Conservation (phyloP, 768 basidiomycete species). For the Kwoniella bestiolae region DNA sequence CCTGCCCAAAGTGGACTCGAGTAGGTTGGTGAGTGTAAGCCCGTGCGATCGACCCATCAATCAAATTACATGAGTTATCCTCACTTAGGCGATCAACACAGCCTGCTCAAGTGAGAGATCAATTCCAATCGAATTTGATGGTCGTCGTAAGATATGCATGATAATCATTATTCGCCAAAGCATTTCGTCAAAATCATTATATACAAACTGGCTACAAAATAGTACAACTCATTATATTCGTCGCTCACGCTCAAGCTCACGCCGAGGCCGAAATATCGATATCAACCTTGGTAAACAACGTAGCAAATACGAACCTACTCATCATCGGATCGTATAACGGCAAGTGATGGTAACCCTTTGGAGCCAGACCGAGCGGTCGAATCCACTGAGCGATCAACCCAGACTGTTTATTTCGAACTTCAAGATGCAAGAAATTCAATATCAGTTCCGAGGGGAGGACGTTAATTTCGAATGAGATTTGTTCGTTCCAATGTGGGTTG, state of each 20-base stretch:
- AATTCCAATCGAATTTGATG: background rate
- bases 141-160: background rate
- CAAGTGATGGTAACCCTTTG: constrained; percentile 77
- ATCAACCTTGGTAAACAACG: constrained; percentile 77
- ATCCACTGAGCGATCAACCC: constrained; percentile 68
- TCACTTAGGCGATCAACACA: too few species aligned
- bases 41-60: too few species aligned
- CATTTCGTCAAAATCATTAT: background rate
- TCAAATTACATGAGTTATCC: too few species aligned
- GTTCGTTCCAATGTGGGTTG: constrained; percentile 84
- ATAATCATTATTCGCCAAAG: background rate
- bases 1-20: too few species aligned
- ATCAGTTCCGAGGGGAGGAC: constrained; percentile 69
- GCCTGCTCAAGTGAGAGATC: background rate
- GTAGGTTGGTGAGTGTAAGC: too few species aligned
- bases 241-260: background rate
- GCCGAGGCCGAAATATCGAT: constrained; percentile 51
- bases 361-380: constrained; percentile 63
- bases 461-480: constrained; percentile 66
- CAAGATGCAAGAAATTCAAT: constrained; percentile 80
- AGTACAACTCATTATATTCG: background rate
- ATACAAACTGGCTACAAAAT: background rate
- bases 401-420: constrained; percentile 67
- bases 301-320: constrained; percentile 87
- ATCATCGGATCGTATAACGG: constrained; percentile 86